Conservation (phyloP, 2,329 filamentous ascomycete genomes). For the Aspergillus candidus region DNA sequence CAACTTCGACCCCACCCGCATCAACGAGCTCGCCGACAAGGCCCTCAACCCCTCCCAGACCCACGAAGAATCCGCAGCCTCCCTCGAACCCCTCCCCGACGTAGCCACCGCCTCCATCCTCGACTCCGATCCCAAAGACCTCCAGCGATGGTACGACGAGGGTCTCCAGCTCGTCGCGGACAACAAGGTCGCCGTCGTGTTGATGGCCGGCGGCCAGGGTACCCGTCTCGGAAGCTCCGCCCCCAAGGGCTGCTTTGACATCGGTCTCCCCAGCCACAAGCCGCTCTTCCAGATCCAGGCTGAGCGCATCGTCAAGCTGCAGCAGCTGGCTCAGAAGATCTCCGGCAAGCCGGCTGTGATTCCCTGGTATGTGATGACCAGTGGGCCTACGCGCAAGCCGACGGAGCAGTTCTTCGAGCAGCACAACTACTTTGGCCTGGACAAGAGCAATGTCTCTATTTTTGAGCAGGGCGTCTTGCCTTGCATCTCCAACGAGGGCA, state of each 20-base stretch:
- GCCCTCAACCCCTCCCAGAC: conserved; percentile 70
- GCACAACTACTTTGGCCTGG: conserved; percentile 84
- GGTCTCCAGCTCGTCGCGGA: conserved; percentile 61
- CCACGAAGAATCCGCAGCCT: conserved; percentile 41
- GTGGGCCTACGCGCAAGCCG: conserved; percentile 81
- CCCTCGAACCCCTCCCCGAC: conserved; percentile 81
- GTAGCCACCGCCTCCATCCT: conserved; percentile 83
- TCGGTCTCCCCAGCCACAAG: conserved; percentile 87
- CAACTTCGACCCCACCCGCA: conserved; percentile 73
- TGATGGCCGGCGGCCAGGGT: conserved; percentile 96
- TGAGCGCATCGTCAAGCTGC: conserved; percentile 82
- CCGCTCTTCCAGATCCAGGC: conserved; percentile 97
- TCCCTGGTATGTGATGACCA: conserved; percentile 99
- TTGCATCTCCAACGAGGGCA: conserved; percentile 95
- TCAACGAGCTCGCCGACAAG: conserved; percentile 79
- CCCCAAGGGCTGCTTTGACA: conserved; percentile 96
- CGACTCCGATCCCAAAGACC: conserved; percentile 72
- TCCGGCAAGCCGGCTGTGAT: conserved; percentile 59
- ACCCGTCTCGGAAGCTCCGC: conserved; percentile 90
- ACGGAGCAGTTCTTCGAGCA: conserved; percentile 92
- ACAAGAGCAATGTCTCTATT: conserved; percentile 77
- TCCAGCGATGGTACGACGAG: conserved; percentile 75
- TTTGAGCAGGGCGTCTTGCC: conserved; percentile 97
- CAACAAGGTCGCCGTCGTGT: conserved; percentile 73
- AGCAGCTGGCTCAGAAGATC: conserved; percentile 70